Evolutionary conservation across 257 asterid species (phyloP), one percentile per base, ranked within the genome.

Genomic region (Plantago ovata): DNA sequence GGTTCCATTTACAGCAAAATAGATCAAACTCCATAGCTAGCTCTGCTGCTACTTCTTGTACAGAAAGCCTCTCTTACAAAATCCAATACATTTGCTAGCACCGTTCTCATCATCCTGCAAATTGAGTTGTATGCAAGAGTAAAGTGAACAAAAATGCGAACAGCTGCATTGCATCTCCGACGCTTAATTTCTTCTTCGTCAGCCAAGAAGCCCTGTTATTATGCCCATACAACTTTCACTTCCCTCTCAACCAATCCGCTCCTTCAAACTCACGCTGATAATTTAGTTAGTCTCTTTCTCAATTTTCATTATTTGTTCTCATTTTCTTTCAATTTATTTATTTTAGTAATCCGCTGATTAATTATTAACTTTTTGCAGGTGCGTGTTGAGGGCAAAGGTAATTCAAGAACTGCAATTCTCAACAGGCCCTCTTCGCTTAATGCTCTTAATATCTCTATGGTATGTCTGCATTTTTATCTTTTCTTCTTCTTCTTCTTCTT

Each of bases 401-500:
- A 72, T 72, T 86, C 95, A 28, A 84, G 96, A 82, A 93, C 84
- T 58, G 97, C 97, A 38, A 71, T 89, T 67, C 86, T 93, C 66
- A 89, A 93, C 69, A 75, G 99, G 61, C 95, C 97, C 58, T 62
- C 80, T 58, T 80, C 69, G 15, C 85, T 93, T 38, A 89, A 93
- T 81, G 99, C 99, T 61, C 72, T 93, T 13, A 84, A 84, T 71
- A 64, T 76, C 62, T 56, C 96, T 13, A 38, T 75, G 75, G 99
- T 86, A 10, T 58, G 82, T 63, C 59, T 48, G 7, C 36, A 28
- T 28, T 28, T 6, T 28, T 28, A 0, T 28, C 7, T 28, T 28
- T 1, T 6, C 6, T 28, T 1, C 7, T 28, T 28, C 7, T 28
- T n/a, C n/a, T n/a, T n/a, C n/a, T n/a, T n/a, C 49, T 66, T 15